These are phyloP conservation scores for Nemania diffusa DNA, from an alignment of 2,329 filamentous ascomycete species.

Conservation along the genomic window DNA sequence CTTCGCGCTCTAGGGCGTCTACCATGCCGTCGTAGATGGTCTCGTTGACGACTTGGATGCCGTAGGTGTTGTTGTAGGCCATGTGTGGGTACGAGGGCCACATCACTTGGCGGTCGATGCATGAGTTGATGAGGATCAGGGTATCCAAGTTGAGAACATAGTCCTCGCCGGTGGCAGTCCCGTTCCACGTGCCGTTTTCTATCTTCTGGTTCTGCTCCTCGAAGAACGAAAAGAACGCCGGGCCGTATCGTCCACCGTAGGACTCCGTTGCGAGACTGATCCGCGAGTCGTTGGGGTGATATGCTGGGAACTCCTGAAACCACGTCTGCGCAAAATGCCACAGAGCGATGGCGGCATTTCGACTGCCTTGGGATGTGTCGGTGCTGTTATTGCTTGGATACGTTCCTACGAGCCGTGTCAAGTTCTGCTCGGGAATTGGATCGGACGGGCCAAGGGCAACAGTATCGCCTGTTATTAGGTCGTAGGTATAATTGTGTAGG, in stretches of 20 bases:
- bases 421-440: slow-evolving; percentile 51
- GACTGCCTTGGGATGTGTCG: slow-evolving; percentile 59
- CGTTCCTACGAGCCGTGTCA: slow-evolving; percentile 60
- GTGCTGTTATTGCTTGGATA: slow-evolving; percentile 61
- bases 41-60: slow-evolving; percentile 46
- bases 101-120: slow-evolving; percentile 60
- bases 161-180: slow-evolving; percentile 44
- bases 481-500: slow-evolving; percentile 64
- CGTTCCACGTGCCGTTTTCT: slow-evolving; percentile 46
- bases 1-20: slow-evolving; percentile 46
- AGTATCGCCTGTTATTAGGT: slow-evolving; percentile 51
- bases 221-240: slow-evolving; percentile 47
- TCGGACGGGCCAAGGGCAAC: slow-evolving; percentile 52
- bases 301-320: slow-evolving; percentile 64
- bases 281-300: slow-evolving; percentile 68
- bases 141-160: slow-evolving; percentile 50
- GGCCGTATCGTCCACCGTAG: slow-evolving; percentile 51
- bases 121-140: slow-evolving; percentile 67
- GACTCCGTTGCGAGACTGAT: slow-evolving; percentile 54
- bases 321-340: slow-evolving; percentile 72
- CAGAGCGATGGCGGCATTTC: slow-evolving; percentile 62
- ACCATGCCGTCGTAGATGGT: slow-evolving; percentile 47
- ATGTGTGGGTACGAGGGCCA: slow-evolving; percentile 57
- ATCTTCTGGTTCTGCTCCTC: slow-evolving; percentile 50
- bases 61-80: slow-evolving; percentile 56